These are phyloP conservation scores for Canna indica DNA, from an alignment of 176 grass and related monocot species.

Conservation along the genomic window DNA sequence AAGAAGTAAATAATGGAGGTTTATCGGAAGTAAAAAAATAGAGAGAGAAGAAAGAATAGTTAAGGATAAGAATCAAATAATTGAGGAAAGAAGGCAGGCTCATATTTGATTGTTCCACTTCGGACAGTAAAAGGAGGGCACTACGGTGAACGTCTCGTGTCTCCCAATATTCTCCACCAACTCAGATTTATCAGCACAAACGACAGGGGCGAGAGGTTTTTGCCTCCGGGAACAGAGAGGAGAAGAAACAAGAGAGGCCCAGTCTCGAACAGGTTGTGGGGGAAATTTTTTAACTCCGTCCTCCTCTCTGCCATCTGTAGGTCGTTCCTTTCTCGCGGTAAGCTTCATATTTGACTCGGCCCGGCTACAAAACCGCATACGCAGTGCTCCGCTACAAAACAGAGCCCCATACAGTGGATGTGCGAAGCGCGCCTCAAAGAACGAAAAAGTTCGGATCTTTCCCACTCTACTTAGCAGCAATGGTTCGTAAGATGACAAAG, in stretches of 20 bases:
- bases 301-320: not conserved
- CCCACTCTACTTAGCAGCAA: not conserved
- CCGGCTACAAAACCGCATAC: not conserved
- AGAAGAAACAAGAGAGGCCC: not conserved
- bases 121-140: not conserved
- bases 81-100: not conserved
- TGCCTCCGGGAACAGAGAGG: not conserved
- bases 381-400: not conserved
- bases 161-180: constrained; percentile 7
- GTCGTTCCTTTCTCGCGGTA: not conserved
- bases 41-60: not conserved
- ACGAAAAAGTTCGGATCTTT: constrained; percentile 19
- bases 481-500: not conserved
- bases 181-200: constrained; percentile 3
- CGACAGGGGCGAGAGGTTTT: not conserved
- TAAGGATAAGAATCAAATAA: not conserved
- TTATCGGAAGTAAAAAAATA: too few relatives aligned
- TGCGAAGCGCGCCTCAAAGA: constrained; percentile 5
- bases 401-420: not conserved
- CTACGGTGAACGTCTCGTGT: not conserved
- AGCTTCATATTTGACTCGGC: not conserved
- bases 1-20: not conserved
- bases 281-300: too few relatives aligned
- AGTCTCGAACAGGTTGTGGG: not conserved
- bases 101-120: constrained; percentile 1